Base-by-base conservation (phyloP, 768 basidiomycete genomes). In the Gloeophyllum trabeum region DNA sequence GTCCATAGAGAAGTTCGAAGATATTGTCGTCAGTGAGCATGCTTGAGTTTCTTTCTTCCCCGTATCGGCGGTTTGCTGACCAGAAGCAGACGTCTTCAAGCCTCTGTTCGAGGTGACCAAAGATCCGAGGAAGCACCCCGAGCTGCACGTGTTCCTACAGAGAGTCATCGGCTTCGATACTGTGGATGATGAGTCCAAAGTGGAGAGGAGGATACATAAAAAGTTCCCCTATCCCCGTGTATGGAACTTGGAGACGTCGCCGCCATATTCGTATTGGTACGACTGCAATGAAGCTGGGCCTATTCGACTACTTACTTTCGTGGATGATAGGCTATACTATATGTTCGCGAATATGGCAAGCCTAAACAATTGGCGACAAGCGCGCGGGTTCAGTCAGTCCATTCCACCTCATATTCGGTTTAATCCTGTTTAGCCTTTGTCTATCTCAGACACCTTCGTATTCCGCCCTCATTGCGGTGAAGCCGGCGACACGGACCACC, bases 101-200 rank as follows among this genome's bases (percentile, higher is more conserved):
- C 94, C 96, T 0, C 61, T 99, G 40, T 99, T 96, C 52, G 94
- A 99, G 56, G 96, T 98, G 22, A 99, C 96, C 0, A 78, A 84
- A 52, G 81, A 98, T 57, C 96, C 96, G 1, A 60, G 66, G 2
- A 78, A 75, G 2, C 94, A 98, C 53, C 96, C 94, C 0, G 93
- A 98, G 53, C 70, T 99, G 7, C 94, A 98, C 55, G 70, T 94
- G 25, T 93, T 99, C 66, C 65, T 99, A 24, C 92, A 96, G 60
- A 81, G 96, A 4, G 92, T 98, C 4, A 61, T 98, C 40, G 96
- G 96, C 4, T 96, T 99, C 54, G 96, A 98, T 53, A 92, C 84
- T n/a, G 96, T 99, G 18, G 96, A 99, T 51, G 96, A 99, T 52
- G 96, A 99, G 62, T 92, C 88, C 2, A 98, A 97, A 63, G 68